Base-by-base conservation (phyloP, 768 basidiomycete genomes). In the Leucocoprinus birnbaumii region DNA sequence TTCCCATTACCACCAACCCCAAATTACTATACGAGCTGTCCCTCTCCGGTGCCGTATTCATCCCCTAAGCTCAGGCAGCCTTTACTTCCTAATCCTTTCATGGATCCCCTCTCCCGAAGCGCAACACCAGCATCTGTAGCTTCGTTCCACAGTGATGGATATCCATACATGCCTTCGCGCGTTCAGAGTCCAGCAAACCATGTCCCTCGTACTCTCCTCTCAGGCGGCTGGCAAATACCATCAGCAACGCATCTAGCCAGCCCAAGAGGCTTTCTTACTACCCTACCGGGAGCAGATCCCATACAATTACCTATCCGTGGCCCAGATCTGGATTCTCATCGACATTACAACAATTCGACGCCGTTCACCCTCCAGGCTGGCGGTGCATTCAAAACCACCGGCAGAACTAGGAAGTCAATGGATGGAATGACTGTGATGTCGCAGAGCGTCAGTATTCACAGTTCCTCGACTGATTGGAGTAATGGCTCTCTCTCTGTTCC, bases 401-500 rank as follows among this genome's bases (percentile, higher is more conserved):
- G 21, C 6, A 42, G n/a, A n/a, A 31, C 51, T 21, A 21, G 21
- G 18, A 53, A 53, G 18, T 53, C 51, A 3, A 31, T 42, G 10
- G 51, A 25, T 11, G 25, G 31, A 11, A 24, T 44, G 16, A 53
- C 51, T 2, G 42, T 53, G 21, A 9, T 53, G 18, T 53, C 51
- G 6, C 51, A 44, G 18, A 53, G 51, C 18, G 51, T 42, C 19
- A 53, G 51, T 25, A 53, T 53, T 21, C 51, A 44, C n/a, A 14
- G 31, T 47, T 37, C 34, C 19, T 50, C 46, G 25, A 60, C 31
- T 11, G 31, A 48, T 34, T 55, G 59, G 9, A 53, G 35, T 22
- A 31, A 9, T 13, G 62, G 59, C 21, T 45, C 62, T 18, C 62
- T 65, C 35, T 63, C 60, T n/a, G 62, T 65, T 3, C 68, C 69